Conservation (phyloP, 495 filamentous ascomycete genomes). For the Aspergillus sclerotioniger region DNA sequence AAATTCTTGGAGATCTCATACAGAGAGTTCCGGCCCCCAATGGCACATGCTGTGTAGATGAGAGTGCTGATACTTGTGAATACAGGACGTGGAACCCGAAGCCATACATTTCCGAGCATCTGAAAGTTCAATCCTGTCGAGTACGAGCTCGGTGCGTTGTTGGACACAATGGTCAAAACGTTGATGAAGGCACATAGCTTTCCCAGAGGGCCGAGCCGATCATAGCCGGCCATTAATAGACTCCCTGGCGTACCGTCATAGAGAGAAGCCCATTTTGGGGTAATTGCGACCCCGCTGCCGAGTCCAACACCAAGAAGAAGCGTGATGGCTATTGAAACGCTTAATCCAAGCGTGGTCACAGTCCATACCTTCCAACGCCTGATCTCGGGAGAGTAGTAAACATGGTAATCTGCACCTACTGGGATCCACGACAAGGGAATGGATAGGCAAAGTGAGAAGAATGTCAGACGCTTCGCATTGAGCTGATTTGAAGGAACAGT, state of each 20-base stretch:
- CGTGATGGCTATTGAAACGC: conserved; percentile 52
- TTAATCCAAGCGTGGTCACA: conserved; percentile 50
- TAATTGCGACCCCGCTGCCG: conserved; percentile 54
- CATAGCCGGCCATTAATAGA: conserved; percentile 63
- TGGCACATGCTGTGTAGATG: conserved; percentile 45
- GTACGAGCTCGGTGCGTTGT: conserved; percentile 68
- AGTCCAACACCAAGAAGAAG: conserved; percentile 72
- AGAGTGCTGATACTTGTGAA: conserved; percentile 50
- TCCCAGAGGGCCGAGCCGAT: conserved; percentile 62
- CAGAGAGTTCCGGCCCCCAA: conserved; percentile 48
- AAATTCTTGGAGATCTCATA: conserved; percentile 50
- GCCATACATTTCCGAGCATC: conserved; percentile 60
- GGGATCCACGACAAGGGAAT: conserved; percentile 54
- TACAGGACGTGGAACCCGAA: conserved; percentile 66
- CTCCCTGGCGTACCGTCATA: conserved; percentile 61
- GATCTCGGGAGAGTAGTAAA: conserved; percentile 54
- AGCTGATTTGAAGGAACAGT: conserved; percentile 38
- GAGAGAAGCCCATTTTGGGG: conserved; percentile 50
- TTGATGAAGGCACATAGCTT: conserved; percentile 68
- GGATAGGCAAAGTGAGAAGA: conserved; percentile 61
- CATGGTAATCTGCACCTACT: conserved; percentile 55
- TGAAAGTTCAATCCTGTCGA: conserved; percentile 74
- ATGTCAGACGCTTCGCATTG: conserved; percentile 59
- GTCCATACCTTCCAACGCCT: conserved; percentile 43
- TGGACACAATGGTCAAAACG: conserved; percentile 66